Evolutionary conservation across 495 filamentous ascomycete genomes (phyloP).

Genomic region (Aspergillus diversus): DNA sequence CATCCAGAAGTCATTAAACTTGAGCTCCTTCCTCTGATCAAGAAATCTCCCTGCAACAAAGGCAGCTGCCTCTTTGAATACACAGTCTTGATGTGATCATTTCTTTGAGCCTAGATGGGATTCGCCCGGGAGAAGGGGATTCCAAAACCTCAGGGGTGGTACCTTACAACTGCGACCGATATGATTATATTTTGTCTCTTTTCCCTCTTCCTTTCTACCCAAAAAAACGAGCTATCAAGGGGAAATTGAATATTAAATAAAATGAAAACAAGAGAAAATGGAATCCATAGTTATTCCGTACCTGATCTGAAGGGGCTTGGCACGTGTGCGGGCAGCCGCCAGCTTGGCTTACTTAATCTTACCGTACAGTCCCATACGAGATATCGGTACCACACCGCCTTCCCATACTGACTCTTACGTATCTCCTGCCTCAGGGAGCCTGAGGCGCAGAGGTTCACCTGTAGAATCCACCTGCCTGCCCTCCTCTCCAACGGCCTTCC

Average conservation of each 20-base stretch:
- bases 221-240: too few species aligned
- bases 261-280: too few species aligned
- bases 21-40: constrained; percentile 16
- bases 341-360: background rate
- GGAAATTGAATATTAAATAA: too few species aligned
- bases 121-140: background rate
- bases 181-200: too few species aligned
- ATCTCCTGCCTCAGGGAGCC: constrained; percentile 2
- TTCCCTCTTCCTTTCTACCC: too few species aligned
- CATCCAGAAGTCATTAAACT: constrained; percentile 1
- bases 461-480: constrained; percentile 17
- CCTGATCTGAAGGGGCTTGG: too few species aligned
- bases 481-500: constrained; percentile 5
- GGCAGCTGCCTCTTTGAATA: constrained; percentile 20
- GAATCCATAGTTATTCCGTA: too few species aligned
- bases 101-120: background rate
- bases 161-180: too few species aligned
- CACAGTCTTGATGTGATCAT: background rate
- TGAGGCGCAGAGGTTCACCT: background rate
- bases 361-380: background rate
- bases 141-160: too few species aligned
- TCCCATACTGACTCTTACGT: constrained; percentile 8
- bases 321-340: too few species aligned
- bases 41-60: background rate
- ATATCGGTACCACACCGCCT: constrained; percentile 13